Evolutionary conservation across 257 asterid genomes (phyloP).

Genomic region (Anisodus tanguticus): DNA sequence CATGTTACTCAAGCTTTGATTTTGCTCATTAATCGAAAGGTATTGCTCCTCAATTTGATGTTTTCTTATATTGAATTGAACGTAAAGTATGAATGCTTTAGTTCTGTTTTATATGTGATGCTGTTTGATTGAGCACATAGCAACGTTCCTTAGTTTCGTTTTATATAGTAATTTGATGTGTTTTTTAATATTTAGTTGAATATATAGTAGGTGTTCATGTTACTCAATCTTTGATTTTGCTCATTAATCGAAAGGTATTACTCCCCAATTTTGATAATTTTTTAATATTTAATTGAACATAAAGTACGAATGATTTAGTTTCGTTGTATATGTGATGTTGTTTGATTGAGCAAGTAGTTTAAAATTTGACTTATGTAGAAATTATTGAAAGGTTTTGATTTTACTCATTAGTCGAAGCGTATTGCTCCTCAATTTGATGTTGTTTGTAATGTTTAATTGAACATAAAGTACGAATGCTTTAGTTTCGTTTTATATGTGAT

Average conservation of each 20-base stretch:
- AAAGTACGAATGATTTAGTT: not conserved
- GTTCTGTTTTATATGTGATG: slow-evolving; percentile 4
- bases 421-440: no score
- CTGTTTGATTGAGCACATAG: not conserved
- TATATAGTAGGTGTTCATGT: slow-evolving; percentile 50
- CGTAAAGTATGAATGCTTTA: not conserved
- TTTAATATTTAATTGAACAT: slow-evolving; percentile 24
- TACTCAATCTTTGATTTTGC: slow-evolving; percentile 57
- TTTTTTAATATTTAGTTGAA: no score
- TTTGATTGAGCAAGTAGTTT: not conserved
- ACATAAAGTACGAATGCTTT: not conserved
- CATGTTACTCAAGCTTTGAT: slow-evolving; percentile 73
- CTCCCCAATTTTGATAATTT: no score
- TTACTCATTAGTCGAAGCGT: not conserved
- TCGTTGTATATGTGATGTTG: slow-evolving; percentile 11
- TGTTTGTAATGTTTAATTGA: slow-evolving; percentile 13
- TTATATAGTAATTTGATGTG: no score
- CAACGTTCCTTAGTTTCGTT: no score
- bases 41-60: no score
- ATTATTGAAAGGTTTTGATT: no score
- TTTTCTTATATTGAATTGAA: not conserved
- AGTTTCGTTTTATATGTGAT: no score
- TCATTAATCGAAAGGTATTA: slow-evolving; percentile 48
- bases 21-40: slow-evolving; percentile 59
- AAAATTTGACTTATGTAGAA: no score